Base-by-base conservation (phyloP, 2,329 filamentous ascomycete genomes). In the Sclerotinia sclerotiorum region DNA sequence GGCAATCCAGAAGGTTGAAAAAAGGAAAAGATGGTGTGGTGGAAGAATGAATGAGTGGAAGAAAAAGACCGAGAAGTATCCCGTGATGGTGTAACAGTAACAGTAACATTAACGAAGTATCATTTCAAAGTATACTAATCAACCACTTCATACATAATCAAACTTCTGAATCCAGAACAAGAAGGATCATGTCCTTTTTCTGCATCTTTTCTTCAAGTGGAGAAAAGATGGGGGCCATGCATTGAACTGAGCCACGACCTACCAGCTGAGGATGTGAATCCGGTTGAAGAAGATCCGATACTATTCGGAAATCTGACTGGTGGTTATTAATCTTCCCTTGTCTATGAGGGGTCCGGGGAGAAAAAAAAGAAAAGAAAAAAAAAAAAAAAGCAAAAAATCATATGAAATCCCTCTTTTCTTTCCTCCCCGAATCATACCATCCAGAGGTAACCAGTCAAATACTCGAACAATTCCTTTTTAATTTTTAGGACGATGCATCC, bases 221-320 rank as follows among this genome's bases (percentile, higher is more conserved):
- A 61, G 27, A 19, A 19, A 32, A 17, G 54, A 27, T 55, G 62
- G 62, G 49, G 62, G 49, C 62, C 35, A 44, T 58, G 55, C 35
- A 58, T 39, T 42, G 15, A 24, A 56, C 39, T 65, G 62, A 56
- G 62, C 51, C 62, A 56, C 39, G 51, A 8, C 8, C 35, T 35
- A 35, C 35, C 35, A 55, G 62, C 62, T 55, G 62, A 55, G 62
- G 27, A 56, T 54, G 46, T 44, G 32, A 32, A 65, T 48, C 62
- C 51, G 39, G 55, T 27, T 58, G 35, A 42, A 44, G 35, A 42
- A 42, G 39, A 42, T 42, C 13, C 39, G 13, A 58, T 19, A 10
- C 35, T 7, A 13, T 58, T 24, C 35, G 52, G 62, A 65, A 55
- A 65, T 65, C 48, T 35, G 35, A 55, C 32, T 44, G 35, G 46